Percentiles rank a stretch among this genome's conserved stretches.
Evolutionary conservation across 371 early-diverging fungal species (phyloP).

Genomic region (Entomophthora muscae): DNA sequence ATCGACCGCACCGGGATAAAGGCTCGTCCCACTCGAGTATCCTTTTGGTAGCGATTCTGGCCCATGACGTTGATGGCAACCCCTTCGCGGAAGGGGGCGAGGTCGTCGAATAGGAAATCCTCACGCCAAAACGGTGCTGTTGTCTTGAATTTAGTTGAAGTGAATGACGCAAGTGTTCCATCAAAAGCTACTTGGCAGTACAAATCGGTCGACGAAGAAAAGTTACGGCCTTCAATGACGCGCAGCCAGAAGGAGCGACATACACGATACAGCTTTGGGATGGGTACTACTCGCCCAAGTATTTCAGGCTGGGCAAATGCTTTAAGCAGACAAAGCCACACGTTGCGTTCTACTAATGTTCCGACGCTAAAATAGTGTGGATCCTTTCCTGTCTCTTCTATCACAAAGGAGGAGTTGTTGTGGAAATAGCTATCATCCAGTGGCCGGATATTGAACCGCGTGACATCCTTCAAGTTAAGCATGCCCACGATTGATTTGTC

Average conservation of each 20-base stretch:
- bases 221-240: not conserved
- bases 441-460: not conserved
- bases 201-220: not conserved
- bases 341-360: not conserved
- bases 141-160: not conserved
- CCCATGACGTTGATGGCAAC: conserved; percentile 22
- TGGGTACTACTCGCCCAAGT: not conserved
- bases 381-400: not conserved
- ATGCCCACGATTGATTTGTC: not conserved
- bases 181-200: conserved; percentile 2
- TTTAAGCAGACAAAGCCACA: conserved; percentile 3
- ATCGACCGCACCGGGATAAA: conserved; percentile 16
- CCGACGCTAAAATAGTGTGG: not conserved
- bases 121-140: conserved; percentile 1
- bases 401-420: not conserved
- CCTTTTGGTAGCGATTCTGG: not conserved
- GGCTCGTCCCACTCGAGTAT: conserved; percentile 10
- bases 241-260: conserved; percentile 1
- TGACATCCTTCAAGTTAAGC: not conserved
- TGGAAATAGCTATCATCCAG: conserved; percentile 1
- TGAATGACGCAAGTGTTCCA: not conserved
- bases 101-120: conserved; percentile 17
- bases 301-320: conserved; percentile 1
- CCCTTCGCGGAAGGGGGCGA: conserved; percentile 21
- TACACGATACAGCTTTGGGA: not conserved